Base-by-base conservation (phyloP, 805 yeast species). In the Lachancea fermentati region DNA sequence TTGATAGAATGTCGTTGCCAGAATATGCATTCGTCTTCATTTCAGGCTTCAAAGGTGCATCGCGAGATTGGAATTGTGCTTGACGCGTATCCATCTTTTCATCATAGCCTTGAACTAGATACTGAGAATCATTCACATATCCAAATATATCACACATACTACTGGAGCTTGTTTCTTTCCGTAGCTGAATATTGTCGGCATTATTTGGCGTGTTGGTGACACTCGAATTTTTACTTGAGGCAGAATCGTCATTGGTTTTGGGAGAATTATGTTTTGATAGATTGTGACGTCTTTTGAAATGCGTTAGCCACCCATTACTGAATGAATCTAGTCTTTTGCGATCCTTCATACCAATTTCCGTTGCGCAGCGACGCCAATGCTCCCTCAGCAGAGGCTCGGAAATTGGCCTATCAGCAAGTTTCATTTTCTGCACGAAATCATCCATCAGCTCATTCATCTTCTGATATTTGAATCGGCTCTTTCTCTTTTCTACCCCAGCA, bases 261-360 rank as follows among this genome's bases (percentile, higher is more conserved):
- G 62, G 46, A 65, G 63, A 31, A 6, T 11, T 13, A 11, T 29
- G 8, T 13, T 29, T 29, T 5, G 31, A 29, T 6, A 74, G 55
- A 1, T 75, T 79, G 50, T 77, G 80, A 36, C 81, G 59, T 47
- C 73, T 76, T 55, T 78, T 78, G 57, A 78, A 78, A 50, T 74
- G 79, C 9, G 75, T 64, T 32, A 78, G 57, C 83, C 83, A 78
- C 6, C 84, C 84, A 54, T 77, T 81, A 47, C 78, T 72, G 46
- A 76, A 78, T 12, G 71, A 66, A 19, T 66, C 68, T 41, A 73
- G 55, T 40, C 84, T 60, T 52, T 77, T 78, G 3, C 82, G 81
- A 49, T 78, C 79, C 5, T 71, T 74, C 2, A 78, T 80, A 7
- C 81, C 82, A 51, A 57, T 74, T 50, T 69, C 66, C 42, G 71